Conservation (phyloP, 2,329 filamentous ascomycete species). For the Aspergillus sp. region DNA sequence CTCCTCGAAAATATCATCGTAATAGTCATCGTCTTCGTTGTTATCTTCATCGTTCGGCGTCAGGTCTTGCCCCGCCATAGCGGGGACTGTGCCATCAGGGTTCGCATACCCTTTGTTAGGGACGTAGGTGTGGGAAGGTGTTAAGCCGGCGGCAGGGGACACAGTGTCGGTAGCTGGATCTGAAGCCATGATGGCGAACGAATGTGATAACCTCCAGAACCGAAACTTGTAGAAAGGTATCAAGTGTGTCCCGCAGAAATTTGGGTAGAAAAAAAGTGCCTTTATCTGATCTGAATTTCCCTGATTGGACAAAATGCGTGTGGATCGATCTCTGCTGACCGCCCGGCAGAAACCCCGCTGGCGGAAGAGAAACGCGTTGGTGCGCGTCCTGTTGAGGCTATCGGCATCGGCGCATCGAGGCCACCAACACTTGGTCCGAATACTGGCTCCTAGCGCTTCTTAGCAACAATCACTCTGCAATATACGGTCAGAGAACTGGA, state of each 20-base stretch:
- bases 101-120: slow-evolving; percentile 51
- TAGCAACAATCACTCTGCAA: slow-evolving; percentile 1
- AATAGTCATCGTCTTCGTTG: slow-evolving; percentile 60
- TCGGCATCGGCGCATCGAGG: slow-evolving; percentile 18
- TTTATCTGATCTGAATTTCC: slow-evolving; percentile 17
- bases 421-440: background rate
- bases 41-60: slow-evolving; percentile 43
- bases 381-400: slow-evolving; percentile 7
- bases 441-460: slow-evolving; percentile 1
- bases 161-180: slow-evolving; percentile 18
- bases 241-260: slow-evolving; percentile 6
- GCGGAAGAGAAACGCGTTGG: slow-evolving; percentile 21
- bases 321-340: slow-evolving; percentile 25
- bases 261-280: slow-evolving; percentile 18
- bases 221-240: background rate
- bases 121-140: slow-evolving; percentile 49
- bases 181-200: slow-evolving; percentile 26
- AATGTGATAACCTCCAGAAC: slow-evolving; percentile 17
- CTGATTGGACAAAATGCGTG: slow-evolving; percentile 14
- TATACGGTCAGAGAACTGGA: background rate
- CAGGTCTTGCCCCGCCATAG: slow-evolving; percentile 32
- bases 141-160: slow-evolving; percentile 45
- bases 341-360: slow-evolving; percentile 40
- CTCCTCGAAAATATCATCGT: slow-evolving; percentile 60
- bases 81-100: slow-evolving; percentile 34